Evolutionary conservation across 345 rosid species (phyloP), one percentile per base, ranked within the genome.

Genomic region (Gossypium longicalyx): DNA sequence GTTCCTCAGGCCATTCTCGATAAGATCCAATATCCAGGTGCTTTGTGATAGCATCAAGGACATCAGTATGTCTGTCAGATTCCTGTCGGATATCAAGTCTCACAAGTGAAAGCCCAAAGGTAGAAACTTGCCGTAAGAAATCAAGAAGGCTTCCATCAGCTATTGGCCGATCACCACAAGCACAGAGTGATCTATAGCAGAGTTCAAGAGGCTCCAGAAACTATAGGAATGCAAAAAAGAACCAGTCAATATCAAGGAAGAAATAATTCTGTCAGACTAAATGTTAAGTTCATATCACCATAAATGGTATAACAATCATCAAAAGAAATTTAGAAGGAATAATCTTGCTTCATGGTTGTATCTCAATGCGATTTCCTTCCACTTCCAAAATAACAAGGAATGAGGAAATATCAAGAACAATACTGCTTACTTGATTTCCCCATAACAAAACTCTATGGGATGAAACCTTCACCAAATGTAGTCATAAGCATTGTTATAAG

Each of bases 111-210:
- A 95, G 99, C 27, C 99, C 99, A 76, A 95, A 95, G 54, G 99
- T 95, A 0, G 99, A 95, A 63, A 91, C 99, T 85, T 95, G 97
- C 27, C 98, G 86, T 73, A 95, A 77, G 89, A 95, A 95, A 81
- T 95, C 99, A 20, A 95, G 97, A 16, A 95, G 89, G 89, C 96
- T 93, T 69, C 99, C 99, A 75, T 95, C 99, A 41, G 99, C 99
- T 65, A 95, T 91, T 71, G 97, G 82, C 59, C 87, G 88, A 83
- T 95, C 99, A 67, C 98, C 97, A 49, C 92, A 87, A 47, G 85
- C 82, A 44, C 97, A 90, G 15, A 93, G 94, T 1, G 99, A 95
- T 74, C 91, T 82, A 84, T 93, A 95, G 74, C 98, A 91, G 74
- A 95, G 99, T 77, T 93, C 99, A 80, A 95, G 97, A 64, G 99